Conservation (phyloP, 805 yeast species). For the Naumovozyma baii region DNA sequence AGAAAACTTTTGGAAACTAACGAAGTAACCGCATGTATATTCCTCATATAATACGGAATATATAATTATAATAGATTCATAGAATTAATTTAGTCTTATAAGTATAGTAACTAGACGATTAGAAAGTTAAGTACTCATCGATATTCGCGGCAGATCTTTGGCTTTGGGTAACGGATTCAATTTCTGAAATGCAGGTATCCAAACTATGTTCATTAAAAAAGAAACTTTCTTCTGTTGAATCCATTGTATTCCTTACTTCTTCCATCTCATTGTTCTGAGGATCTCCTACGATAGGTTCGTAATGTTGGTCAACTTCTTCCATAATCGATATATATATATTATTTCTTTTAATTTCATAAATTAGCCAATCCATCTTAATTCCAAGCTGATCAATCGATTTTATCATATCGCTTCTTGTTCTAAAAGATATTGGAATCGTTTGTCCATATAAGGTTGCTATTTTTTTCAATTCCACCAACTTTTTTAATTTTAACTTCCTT, state of each 20-base stretch:
- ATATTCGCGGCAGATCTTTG: neutral
- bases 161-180: neutral
- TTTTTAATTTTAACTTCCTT: constrained; percentile 28
- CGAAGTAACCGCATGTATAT: neutral
- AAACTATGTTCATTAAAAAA: constrained; percentile 14
- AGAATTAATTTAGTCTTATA: too few species aligned
- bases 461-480: constrained; percentile 32
- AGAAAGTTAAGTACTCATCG: neutral
- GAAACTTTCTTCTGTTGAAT: constrained; percentile 14
- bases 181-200: constrained; percentile 7
- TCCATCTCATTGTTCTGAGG: neutral
- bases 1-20: constrained; percentile 22
- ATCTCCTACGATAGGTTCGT: neutral
- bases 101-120: neutral
- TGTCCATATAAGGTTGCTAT: constrained; percentile 33
- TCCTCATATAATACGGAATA: too few species aligned
- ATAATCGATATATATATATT: constrained; percentile 32
- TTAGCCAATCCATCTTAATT: constrained; percentile 47
- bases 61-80: too few species aligned
- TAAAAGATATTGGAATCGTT: constrained; percentile 46
- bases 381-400: constrained; percentile 38
- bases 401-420: constrained; percentile 42
- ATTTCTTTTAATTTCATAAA: constrained; percentile 43
- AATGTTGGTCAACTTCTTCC: neutral
- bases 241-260: constrained; percentile 2